A percentile compares a stretch with the other conserved stretches of the same genome.
These are phyloP conservation scores for Madurella mycetomatis DNA, from an alignment of 2,329 filamentous ascomycete genomes.

Conservation along the genomic window DNA sequence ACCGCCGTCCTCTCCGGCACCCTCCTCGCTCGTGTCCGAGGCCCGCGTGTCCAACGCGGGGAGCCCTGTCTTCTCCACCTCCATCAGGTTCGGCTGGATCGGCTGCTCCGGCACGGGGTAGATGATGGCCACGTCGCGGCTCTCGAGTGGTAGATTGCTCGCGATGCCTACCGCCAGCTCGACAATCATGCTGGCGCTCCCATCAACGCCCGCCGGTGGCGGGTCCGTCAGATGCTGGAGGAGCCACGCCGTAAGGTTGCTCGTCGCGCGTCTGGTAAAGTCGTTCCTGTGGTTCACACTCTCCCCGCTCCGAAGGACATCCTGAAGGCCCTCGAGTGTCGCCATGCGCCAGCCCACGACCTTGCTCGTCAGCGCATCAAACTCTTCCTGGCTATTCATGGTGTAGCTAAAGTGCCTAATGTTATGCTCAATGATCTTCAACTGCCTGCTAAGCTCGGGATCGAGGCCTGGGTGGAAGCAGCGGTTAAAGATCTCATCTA, in stretches of 20 bases:
- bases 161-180: constrained; percentile 85
- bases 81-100: constrained; percentile 74
- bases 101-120: constrained; percentile 76
- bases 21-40: constrained; percentile 38
- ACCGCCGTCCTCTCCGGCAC: constrained; percentile 35
- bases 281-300: constrained; percentile 62
- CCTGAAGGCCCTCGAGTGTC: constrained; percentile 84
- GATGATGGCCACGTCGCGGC: constrained; percentile 80
- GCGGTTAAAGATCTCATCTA: constrained; percentile 84
- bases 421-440: constrained; percentile 84
- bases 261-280: constrained; percentile 67
- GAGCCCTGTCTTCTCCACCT: constrained; percentile 69
- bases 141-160: constrained; percentile 82
- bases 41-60: constrained; percentile 52
- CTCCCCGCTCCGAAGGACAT: constrained; percentile 60
- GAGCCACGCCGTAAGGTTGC: constrained; percentile 63
- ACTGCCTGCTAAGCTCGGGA: constrained; percentile 64
- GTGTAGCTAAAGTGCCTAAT: constrained; percentile 74
- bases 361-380: constrained; percentile 80
- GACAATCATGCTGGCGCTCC: constrained; percentile 85
- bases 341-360: constrained; percentile 90
- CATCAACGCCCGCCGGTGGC: constrained; percentile 75
- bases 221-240: constrained; percentile 72
- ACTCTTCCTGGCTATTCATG: constrained; percentile 76
- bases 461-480: constrained; percentile 92